Evolutionary conservation across 768 basidiomycete species (phyloP).

Genomic region (Strobilomyces echinocephalus): DNA sequence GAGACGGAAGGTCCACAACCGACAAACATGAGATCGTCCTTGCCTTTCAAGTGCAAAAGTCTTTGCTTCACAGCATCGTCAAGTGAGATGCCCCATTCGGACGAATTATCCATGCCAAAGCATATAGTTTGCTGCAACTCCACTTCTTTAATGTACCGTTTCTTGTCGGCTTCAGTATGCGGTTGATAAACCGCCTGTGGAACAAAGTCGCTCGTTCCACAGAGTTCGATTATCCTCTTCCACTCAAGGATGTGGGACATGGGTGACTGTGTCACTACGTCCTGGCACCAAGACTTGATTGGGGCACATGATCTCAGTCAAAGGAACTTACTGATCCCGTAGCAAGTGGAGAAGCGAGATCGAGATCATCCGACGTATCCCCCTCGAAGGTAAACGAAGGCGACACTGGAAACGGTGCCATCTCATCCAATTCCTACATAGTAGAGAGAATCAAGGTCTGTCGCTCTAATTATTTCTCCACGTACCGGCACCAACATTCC

Average conservation of each 20-base stretch:
- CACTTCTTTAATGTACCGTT: conserved; percentile 72
- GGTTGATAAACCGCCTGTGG: conserved; percentile 73
- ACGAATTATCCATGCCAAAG: conserved; percentile 51
- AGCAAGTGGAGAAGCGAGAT: neutral
- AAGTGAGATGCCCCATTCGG: conserved; percentile 58
- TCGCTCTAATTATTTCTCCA: neutral
- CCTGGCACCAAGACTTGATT: conserved; percentile 15
- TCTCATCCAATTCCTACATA: conserved; percentile 11
- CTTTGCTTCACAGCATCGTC: conserved; percentile 59
- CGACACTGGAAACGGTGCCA: conserved; percentile 8
- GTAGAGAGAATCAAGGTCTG: neutral
- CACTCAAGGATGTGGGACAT: conserved; percentile 27
- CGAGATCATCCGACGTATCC: neutral
- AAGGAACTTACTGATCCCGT: conserved; percentile 11
- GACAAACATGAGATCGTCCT: conserved; percentile 65
- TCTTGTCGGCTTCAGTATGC: conserved; percentile 70
- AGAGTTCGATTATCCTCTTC: conserved; percentile 17
- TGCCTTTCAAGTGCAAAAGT: conserved; percentile 49
- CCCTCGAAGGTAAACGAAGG: conserved; percentile 7
- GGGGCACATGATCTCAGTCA: neutral
- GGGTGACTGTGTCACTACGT: conserved; percentile 16
- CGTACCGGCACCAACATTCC: conserved; percentile 10
- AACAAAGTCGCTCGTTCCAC: conserved; percentile 46
- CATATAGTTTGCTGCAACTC: conserved; percentile 58
- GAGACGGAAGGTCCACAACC: conserved; percentile 77